phyloP scores from a whole-genome alignment of 73 alveolate species.

The Paramecium bursaria region DNA sequence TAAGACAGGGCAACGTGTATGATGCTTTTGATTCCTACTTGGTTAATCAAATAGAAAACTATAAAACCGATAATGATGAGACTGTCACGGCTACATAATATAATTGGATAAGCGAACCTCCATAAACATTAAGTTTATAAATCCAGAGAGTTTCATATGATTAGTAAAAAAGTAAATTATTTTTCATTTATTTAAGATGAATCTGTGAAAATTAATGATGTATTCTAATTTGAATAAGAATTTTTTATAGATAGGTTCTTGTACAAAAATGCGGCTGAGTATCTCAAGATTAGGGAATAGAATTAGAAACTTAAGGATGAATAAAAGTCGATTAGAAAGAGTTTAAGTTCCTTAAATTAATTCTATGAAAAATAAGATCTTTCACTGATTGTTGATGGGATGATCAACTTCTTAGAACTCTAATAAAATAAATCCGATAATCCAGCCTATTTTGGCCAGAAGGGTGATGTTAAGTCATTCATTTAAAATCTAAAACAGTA shows the following conservation, averaged over 20 bases:
- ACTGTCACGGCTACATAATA: slow-evolving; percentile 70
- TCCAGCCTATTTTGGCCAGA: slow-evolving; percentile 65
- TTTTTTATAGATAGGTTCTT: slow-evolving; percentile 82
- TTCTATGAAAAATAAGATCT: slow-evolving; percentile 49
- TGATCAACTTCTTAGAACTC: slow-evolving; percentile 4
- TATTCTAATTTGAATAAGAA: slow-evolving; percentile 80
- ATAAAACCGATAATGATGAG: slow-evolving; percentile 66
- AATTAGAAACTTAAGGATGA: slow-evolving; percentile 59
- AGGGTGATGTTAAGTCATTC: not conserved
- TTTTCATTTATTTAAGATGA: slow-evolving; percentile 1
- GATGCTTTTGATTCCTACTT: slow-evolving; percentile 81
- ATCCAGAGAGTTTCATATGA: slow-evolving; percentile 75
- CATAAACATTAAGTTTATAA: slow-evolving; percentile 76
- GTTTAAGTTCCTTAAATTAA: slow-evolving; percentile 49
- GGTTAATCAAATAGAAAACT: slow-evolving; percentile 69
- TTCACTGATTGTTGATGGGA: not conserved
- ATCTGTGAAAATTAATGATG: slow-evolving; percentile 70
- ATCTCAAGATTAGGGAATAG: slow-evolving; percentile 67
- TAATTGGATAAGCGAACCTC: slow-evolving; percentile 75
- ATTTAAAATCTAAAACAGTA: slow-evolving; percentile 26
- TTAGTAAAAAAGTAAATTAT: slow-evolving; percentile 60
- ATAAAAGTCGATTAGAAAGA: slow-evolving; percentile 45
- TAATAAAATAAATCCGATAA: not conserved
- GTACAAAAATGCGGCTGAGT: slow-evolving; percentile 68
- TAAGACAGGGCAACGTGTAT: slow-evolving; percentile 70